These are phyloP conservation scores for Dendrobium catenatum DNA, from an alignment of 106 monocot genomes.

Conservation along the genomic window DNA sequence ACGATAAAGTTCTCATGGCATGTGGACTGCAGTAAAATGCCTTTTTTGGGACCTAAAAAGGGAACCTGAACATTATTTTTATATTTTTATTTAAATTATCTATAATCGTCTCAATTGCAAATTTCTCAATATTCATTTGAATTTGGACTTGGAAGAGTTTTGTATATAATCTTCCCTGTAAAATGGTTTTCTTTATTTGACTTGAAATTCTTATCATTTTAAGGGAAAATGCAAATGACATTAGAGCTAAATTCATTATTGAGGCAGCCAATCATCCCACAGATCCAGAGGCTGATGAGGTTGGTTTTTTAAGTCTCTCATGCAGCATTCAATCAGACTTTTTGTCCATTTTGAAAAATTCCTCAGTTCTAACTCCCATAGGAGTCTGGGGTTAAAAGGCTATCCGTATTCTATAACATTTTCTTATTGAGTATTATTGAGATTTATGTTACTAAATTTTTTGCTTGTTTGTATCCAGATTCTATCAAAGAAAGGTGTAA, in stretches of 20 bases:
- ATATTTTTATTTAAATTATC: not conserved
- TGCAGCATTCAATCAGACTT: not conserved
- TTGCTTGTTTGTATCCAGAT: slow-evolving; percentile 34
- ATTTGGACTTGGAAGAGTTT: not conserved
- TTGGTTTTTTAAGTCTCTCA: slow-evolving; percentile 7
- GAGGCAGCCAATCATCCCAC: slow-evolving; percentile 75
- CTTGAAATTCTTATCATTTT: not conserved
- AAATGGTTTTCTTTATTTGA: not conserved
- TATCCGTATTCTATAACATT: not conserved
- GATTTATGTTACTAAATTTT: not conserved
- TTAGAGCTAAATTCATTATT: slow-evolving; percentile 64
- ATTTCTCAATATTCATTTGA: not conserved
- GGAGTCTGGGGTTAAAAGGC: no score
- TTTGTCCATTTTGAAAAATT: not conserved
- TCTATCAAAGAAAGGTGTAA: slow-evolving; percentile 72
- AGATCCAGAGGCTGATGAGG: slow-evolving; percentile 76
- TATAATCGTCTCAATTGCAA: not conserved
- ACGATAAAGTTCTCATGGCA: no score
- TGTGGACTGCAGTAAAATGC: not conserved
- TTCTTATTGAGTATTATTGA: not conserved
- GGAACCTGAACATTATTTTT: not conserved
- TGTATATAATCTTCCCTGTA: not conserved
- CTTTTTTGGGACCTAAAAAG: not conserved
- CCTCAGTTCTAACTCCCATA: not conserved
- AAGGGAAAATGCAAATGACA: slow-evolving; percentile 64